Conservation (phyloP, 495 filamentous ascomycete genomes). For the Penicillium alfredii region DNA sequence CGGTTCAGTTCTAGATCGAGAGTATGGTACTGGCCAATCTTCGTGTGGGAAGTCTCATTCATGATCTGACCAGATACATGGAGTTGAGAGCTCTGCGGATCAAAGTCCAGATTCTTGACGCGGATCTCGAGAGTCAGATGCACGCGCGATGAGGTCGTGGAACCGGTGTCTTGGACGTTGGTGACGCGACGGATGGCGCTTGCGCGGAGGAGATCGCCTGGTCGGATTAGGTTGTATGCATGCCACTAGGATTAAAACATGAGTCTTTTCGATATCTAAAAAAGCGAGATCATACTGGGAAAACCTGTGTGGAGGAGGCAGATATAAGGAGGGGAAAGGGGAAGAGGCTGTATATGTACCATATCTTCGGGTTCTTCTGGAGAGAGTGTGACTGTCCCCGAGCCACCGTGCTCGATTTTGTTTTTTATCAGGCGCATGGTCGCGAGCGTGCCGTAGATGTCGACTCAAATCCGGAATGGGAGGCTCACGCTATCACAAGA, state of each 20-base stretch:
- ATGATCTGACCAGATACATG: slow-evolving; percentile 80
- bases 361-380: slow-evolving; percentile 96
- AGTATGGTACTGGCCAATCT: slow-evolving; percentile 81
- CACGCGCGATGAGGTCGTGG: slow-evolving; percentile 65
- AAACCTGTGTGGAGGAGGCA: background rate
- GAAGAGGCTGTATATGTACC: no score
- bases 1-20: slow-evolving; percentile 83
- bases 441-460: background rate
- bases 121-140: slow-evolving; percentile 73
- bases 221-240: slow-evolving; percentile 87
- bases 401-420: slow-evolving; percentile 69
- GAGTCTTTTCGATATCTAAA: no score
- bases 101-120: slow-evolving; percentile 84
- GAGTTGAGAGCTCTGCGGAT: slow-evolving; percentile 72
- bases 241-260: slow-evolving; percentile 77
- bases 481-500: no score
- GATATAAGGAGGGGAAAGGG: background rate
- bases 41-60: slow-evolving; percentile 77
- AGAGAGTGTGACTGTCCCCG: slow-evolving; percentile 70
- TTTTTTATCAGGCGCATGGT: slow-evolving; percentile 68
- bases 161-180: slow-evolving; percentile 62
- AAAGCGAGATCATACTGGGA: no score
- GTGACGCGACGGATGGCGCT: slow-evolving; percentile 78
- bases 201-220: slow-evolving; percentile 71
- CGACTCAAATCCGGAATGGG: no score